phyloP scores from a whole-genome alignment of 768 basidiomycete species.

The Suillus bovinus region DNA sequence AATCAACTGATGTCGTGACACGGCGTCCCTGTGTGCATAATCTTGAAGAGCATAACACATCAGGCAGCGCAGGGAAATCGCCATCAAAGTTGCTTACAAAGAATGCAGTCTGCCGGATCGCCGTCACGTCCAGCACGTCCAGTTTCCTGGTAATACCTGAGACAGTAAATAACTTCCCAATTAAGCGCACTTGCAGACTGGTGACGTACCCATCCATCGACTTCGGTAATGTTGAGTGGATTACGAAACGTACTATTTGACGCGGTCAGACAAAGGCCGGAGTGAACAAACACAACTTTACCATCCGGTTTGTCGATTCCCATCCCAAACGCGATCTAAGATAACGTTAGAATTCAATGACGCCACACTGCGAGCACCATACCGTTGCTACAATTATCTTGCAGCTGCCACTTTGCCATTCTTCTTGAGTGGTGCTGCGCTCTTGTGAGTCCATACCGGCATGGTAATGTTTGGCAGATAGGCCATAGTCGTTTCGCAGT shows the following conservation, averaged over 20 bases:
- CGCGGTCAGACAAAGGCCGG: background rate
- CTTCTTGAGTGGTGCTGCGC: slow-evolving; percentile 57
- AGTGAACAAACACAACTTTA: slow-evolving; percentile 27
- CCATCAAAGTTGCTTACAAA: slow-evolving; percentile 56
- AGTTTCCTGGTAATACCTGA: slow-evolving; percentile 92
- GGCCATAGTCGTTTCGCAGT: slow-evolving; percentile 54
- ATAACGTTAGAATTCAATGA: slow-evolving; percentile 11
- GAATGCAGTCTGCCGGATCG: slow-evolving; percentile 75
- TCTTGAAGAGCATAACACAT: slow-evolving; percentile 42
- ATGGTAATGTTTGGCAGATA: slow-evolving; percentile 82
- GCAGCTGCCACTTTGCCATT: slow-evolving; percentile 74
- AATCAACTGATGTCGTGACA: slow-evolving; percentile 59
- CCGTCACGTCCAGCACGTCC: slow-evolving; percentile 96
- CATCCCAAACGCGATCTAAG: slow-evolving; percentile 95
- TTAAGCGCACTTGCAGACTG: slow-evolving; percentile 3
- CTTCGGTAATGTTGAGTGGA: slow-evolving; percentile 82
- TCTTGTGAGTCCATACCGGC: slow-evolving; percentile 70
- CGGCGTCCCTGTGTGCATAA: slow-evolving; percentile 62
- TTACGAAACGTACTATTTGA: slow-evolving; percentile 80
- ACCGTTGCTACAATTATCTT: slow-evolving; percentile 94
- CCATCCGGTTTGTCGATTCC: slow-evolving; percentile 89
- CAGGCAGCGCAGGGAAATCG: background rate
- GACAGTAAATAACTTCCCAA: slow-evolving; percentile 12
- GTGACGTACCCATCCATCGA: slow-evolving; percentile 74
- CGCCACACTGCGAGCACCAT: slow-evolving; percentile 22